Evolutionary conservation across 2,329 filamentous ascomycete genomes (phyloP), one percentile per base, ranked within the genome.

Genomic region (Eurotiales sp.): DNA sequence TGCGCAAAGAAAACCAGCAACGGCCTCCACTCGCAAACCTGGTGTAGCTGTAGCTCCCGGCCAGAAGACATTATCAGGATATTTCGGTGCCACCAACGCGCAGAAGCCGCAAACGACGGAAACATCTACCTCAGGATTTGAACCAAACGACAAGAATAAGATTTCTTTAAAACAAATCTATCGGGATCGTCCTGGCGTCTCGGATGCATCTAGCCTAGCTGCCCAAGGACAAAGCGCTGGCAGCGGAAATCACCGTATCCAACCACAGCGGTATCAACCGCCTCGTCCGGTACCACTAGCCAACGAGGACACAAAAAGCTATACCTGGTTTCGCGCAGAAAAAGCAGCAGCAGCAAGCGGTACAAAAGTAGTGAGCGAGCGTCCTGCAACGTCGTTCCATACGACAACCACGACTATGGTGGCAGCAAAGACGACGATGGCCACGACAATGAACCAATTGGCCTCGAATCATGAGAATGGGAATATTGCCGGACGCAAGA

Each of bases 51-150:
- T n/a, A n/a, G n/a, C 45, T 34, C 67, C 72, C 54, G 74, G 72
- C 1, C 79, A 82, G 61, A 76, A 75, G 22, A 76, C 66, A 44
- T 78, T 83, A 41, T 73, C 75, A 3, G 74, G 64, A 52, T 82
- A 81, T 64, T 82, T 82, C 57, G 64, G 64, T n/a, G n/a, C n/a
- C 14, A 66, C 56, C 60, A 21, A 52, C 30, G 25, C 21, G 48
- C n/a, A 55, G n/a, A 44, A 57, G 41, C 58, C 59, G 25, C 56
- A 32, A 41, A 45, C 11, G 8, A 19, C 17, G 12, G 3, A 30
- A 27, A 14, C 34, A 29, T n/a, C 36, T 11, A 27, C 17, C 22
- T 14, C 25, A 11, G 17, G 15, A 21, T 25, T 32, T 19, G 14
- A 17, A 23, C 15, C 30, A 3, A 45, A 40, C 15, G 27, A 40